These are phyloP conservation scores for Naganishia randhawae DNA, from an alignment of 768 basidiomycete species.

Conservation along the genomic window DNA sequence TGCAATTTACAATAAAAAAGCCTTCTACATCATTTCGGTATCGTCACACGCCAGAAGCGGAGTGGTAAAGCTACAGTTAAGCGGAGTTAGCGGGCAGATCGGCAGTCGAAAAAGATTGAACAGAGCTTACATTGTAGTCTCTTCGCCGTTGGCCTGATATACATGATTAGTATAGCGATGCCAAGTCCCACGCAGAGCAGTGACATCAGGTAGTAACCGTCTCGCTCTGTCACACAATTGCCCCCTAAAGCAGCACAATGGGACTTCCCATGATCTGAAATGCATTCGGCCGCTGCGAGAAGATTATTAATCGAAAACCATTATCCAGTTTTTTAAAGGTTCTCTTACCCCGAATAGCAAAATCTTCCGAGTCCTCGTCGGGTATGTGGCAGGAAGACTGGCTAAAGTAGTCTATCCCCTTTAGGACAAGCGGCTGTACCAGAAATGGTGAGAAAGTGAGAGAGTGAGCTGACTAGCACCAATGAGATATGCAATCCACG, in stretches of 20 bases:
- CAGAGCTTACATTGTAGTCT: constrained; percentile 60
- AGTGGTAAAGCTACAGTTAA: constrained; percentile 1
- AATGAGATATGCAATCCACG: constrained; percentile 19
- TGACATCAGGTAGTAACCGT: constrained; percentile 88
- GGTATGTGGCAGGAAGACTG: constrained; percentile 76
- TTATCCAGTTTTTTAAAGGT: constrained; percentile 30
- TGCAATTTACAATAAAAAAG: not conserved
- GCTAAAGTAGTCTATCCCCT: constrained; percentile 87
- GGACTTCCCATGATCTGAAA: constrained; percentile 83
- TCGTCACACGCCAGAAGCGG: constrained; percentile 11
- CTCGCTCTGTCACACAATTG: constrained; percentile 72
- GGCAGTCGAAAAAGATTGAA: not conserved
- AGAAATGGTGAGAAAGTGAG: constrained; percentile 72
- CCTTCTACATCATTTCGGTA: constrained; percentile 5
- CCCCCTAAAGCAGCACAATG: constrained; percentile 72
- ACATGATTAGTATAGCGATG: constrained; percentile 66
- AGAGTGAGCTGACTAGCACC: constrained; percentile 70
- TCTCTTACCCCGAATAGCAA: constrained; percentile 52
- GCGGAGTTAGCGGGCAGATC: not conserved
- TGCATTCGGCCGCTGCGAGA: constrained; percentile 71
- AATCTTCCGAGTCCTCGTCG: constrained; percentile 46
- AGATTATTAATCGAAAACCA: not conserved
- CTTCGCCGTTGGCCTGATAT: constrained; percentile 77
- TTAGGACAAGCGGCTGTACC: constrained; percentile 84
- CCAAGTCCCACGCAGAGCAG: constrained; percentile 74